Evolutionary conservation across 225 moss, liverwort and hornwort genomes (phyloP).

Genomic region (Pleurozium schreberi): DNA sequence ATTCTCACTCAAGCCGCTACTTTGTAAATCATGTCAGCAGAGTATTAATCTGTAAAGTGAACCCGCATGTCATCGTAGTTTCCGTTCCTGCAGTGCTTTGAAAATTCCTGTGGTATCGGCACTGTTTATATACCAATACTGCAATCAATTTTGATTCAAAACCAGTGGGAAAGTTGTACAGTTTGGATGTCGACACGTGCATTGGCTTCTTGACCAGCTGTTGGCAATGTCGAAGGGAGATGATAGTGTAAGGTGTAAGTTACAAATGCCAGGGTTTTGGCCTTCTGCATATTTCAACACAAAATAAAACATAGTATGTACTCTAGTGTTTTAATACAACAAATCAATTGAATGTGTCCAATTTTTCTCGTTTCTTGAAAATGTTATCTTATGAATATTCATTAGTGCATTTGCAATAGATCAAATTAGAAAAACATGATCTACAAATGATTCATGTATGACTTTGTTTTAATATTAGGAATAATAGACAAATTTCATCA

Average conservation of each 20-base stretch:
- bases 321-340: too few relatives aligned
- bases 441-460: rapidly evolving
- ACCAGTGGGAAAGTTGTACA: not conserved
- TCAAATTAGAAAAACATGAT: not conserved
- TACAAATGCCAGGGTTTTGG: not conserved
- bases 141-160: not conserved
- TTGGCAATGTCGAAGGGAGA: not conserved
- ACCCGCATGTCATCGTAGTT: not conserved
- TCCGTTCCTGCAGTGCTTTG: not conserved
- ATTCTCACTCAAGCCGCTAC: not conserved
- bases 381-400: not conserved
- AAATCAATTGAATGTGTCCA: not conserved
- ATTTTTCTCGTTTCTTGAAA: not conserved
- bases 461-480: not conserved
- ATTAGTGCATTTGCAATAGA: too few relatives aligned
- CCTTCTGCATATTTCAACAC: not conserved
- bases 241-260: not conserved
- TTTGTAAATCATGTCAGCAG: not conserved
- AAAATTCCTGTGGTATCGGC: not conserved
- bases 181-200: not conserved
- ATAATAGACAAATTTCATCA: not conserved
- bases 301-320: too few relatives aligned
- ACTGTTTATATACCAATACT: not conserved
- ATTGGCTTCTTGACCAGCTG: not conserved
- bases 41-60: not conserved